A percentile compares a stretch with the other conserved stretches of the same genome.
Evolutionary conservation across 2,329 filamentous ascomycete genomes (phyloP).

Genomic region (Fusarium metavorans): DNA sequence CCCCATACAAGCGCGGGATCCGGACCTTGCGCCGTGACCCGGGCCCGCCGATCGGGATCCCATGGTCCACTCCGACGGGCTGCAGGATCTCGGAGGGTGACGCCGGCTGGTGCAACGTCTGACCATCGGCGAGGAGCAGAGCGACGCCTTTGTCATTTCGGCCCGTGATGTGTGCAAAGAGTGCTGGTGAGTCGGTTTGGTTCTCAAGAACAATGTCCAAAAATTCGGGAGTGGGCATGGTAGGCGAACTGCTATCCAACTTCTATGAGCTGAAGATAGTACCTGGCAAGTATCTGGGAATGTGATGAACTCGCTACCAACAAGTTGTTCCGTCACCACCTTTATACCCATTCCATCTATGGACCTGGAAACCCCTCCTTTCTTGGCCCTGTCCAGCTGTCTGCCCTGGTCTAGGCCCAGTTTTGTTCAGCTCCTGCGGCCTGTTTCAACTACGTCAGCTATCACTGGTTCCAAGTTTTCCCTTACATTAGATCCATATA

Average conservation of each 20-base stretch:
- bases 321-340: neutral
- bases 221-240: conserved; percentile 44
- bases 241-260: neutral
- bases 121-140: conserved; percentile 74
- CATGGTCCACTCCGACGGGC: conserved; percentile 67
- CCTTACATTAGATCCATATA: neutral
- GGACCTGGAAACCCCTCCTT: conserved; percentile 9
- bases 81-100: conserved; percentile 65
- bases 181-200: conserved; percentile 67
- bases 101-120: conserved; percentile 72
- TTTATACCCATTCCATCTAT: conserved; percentile 8
- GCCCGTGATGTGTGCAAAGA: conserved; percentile 79
- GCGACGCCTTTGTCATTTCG: conserved; percentile 67
- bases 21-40: conserved; percentile 70
- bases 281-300: neutral
- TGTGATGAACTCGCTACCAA: neutral
- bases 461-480: conserved; percentile 21
- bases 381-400: neutral
- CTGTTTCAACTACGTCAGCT: conserved; percentile 25
- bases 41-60: conserved; percentile 72
- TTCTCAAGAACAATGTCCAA: conserved; percentile 75
- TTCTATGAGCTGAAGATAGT: neutral
- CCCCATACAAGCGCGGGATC: conserved; percentile 78
- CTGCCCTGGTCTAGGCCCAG: conserved; percentile 32
- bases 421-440: conserved; percentile 22